Evolutionary conservation across 2,329 filamentous ascomycete species (phyloP).

Genomic region (Paradendryphiella salina): DNA sequence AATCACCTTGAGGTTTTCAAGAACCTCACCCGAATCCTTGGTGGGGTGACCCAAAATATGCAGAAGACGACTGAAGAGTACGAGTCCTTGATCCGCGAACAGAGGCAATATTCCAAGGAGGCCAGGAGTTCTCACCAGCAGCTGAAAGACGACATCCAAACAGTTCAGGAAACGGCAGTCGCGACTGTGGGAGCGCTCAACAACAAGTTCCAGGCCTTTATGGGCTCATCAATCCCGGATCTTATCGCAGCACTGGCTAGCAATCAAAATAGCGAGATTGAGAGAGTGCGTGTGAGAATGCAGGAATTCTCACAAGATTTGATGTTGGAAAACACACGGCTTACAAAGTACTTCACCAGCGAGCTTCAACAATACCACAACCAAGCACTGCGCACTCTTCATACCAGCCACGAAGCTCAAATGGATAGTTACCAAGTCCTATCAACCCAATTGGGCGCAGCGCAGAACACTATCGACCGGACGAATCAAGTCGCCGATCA

Average conservation of each 20-base stretch:
- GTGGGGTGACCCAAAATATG: conserved; percentile 27
- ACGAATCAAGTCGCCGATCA: conserved; percentile 17
- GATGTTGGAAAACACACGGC: conserved; percentile 22
- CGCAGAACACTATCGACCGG: conserved; percentile 15
- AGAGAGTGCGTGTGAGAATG: conserved; percentile 22
- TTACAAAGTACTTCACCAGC: conserved; percentile 17
- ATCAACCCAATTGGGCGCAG: conserved; percentile 16
- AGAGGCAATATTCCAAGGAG: conserved; percentile 29
- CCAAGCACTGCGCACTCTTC: conserved; percentile 14
- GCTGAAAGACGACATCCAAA: conserved; percentile 22
- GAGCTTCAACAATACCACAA: conserved; percentile 26
- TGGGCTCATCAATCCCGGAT: conserved; percentile 24
- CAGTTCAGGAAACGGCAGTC: conserved; percentile 27
- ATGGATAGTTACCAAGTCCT: conserved; percentile 21
- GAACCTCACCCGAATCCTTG: conserved; percentile 36
- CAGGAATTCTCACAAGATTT: conserved; percentile 27
- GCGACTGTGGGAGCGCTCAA: conserved; percentile 22
- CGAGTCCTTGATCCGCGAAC: conserved; percentile 28
- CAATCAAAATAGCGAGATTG: conserved; percentile 22
- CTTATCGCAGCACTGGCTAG: conserved; percentile 24
- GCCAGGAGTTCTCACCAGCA: conserved; percentile 25
- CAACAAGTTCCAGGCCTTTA: conserved; percentile 26
- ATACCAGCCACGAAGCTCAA: conserved; percentile 25
- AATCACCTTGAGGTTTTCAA: conserved; percentile 41
- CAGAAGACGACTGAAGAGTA: conserved; percentile 30